Evolutionary conservation across 176 grass and related monocot species (phyloP).

Genomic region (Cenchrus purpureus): DNA sequence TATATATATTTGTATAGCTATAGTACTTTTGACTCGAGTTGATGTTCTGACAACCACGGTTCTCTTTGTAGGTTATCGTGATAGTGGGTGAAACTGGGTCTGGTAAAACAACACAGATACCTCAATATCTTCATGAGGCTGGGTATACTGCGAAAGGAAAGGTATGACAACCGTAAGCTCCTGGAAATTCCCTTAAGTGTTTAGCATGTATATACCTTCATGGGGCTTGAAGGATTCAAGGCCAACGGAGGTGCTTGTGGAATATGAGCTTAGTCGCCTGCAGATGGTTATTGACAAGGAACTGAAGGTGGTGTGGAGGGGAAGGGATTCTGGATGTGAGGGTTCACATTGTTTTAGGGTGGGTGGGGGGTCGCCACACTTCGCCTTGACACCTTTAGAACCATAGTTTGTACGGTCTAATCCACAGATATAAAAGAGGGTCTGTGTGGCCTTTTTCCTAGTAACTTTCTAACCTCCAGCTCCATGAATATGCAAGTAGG

Average conservation of each 20-base stretch:
- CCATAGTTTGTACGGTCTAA: not conserved
- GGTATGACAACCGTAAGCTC: slow-evolving; percentile 37
- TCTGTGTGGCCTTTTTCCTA: not conserved
- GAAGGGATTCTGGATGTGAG: too few relatives aligned
- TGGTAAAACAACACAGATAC: slow-evolving; percentile 98
- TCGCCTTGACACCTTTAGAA: too few relatives aligned
- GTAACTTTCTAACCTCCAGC: not conserved
- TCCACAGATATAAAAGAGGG: not conserved
- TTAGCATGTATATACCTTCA: not conserved
- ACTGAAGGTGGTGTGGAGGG: too few relatives aligned
- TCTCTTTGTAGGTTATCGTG: slow-evolving; percentile 72
- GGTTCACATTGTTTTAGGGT: too few relatives aligned
- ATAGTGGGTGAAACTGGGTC: slow-evolving; percentile 99
- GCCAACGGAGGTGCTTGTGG: too few relatives aligned
- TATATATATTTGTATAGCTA: not conserved
- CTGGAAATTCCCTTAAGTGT: not conserved
- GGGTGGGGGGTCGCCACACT: too few relatives aligned
- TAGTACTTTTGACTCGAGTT: not conserved
- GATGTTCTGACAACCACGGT: not conserved
- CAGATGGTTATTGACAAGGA: too few relatives aligned
- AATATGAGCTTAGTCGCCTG: too few relatives aligned
- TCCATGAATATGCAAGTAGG: not conserved
- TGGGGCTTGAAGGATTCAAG: too few relatives aligned
- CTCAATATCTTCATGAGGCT: slow-evolving; percentile 96
- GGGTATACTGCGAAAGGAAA: slow-evolving; percentile 79